These are phyloP conservation scores for Candida argentea DNA, from an alignment of 805 yeast genomes.

Conservation along the genomic window DNA sequence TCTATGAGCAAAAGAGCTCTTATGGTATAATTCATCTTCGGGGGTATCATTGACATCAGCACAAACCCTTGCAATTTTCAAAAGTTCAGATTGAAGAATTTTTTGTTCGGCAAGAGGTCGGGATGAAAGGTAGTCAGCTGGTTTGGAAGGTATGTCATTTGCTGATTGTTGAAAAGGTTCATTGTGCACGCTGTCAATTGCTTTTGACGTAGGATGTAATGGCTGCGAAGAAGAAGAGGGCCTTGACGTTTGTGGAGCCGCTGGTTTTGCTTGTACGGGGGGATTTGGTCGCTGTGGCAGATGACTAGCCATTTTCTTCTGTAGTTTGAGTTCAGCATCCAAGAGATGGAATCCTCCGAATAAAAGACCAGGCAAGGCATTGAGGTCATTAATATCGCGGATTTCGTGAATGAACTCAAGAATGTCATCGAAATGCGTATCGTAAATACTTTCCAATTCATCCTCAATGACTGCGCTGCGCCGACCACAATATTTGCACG, in stretches of 20 bases:
- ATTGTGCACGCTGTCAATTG: neutral
- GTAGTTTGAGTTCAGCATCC: constrained; percentile 22
- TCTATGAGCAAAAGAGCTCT: neutral
- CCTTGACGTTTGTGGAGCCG: constrained; percentile 1
- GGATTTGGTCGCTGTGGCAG: neutral
- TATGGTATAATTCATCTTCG: neutral
- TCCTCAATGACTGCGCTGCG: constrained; percentile 62
- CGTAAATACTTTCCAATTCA: constrained; percentile 66
- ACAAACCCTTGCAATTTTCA: no score
- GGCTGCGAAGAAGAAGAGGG: neutral
- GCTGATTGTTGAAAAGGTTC: neutral
- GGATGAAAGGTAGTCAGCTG: no score
- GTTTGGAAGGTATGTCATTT: no score
- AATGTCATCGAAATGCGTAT: constrained; percentile 48
- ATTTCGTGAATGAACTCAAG: constrained; percentile 28
- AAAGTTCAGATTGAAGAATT: neutral
- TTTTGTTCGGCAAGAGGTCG: no score
- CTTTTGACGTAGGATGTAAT: neutral
- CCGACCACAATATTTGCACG: constrained; percentile 71
- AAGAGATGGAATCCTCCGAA: constrained; percentile 28
- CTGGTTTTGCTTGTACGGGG: constrained; percentile 1
- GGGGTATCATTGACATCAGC: neutral
- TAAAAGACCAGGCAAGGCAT: constrained; percentile 24
- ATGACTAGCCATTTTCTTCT: constrained; percentile 8
- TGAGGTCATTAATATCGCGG: constrained; percentile 26